These are phyloP conservation scores for Alternaria sp. DNA, from an alignment of 2,329 filamentous ascomycete species.

Conservation along the genomic window DNA sequence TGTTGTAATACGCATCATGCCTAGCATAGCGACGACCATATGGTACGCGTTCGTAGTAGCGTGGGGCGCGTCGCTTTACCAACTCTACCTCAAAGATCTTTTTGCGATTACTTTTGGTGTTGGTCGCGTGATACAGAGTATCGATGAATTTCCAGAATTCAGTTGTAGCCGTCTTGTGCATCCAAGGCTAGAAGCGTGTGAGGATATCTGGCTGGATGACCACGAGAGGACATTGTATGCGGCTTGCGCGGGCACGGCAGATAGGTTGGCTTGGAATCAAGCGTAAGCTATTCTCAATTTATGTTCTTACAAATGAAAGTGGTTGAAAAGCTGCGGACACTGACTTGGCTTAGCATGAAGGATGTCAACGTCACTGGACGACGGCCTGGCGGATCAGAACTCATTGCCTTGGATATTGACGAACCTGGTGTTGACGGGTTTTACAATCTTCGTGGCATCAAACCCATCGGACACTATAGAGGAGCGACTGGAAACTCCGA, in stretches of 20 bases:
- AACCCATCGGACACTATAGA: conserved; percentile 27
- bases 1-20: conserved; percentile 15
- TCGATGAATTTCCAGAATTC: conserved; percentile 41
- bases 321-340: not conserved
- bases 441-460: conserved; percentile 35
- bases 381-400: conserved; percentile 32
- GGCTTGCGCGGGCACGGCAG: conserved; percentile 37
- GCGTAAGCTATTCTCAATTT: conserved; percentile 23
- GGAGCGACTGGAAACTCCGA: conserved; percentile 33
- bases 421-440: conserved; percentile 33
- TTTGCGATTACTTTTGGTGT: conserved; percentile 34
- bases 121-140: conserved; percentile 36
- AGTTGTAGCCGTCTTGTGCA: conserved; percentile 34
- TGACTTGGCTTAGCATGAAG: conserved; percentile 21
- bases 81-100: conserved; percentile 37
- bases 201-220: conserved; percentile 45
- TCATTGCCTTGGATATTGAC: conserved; percentile 43
- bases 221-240: conserved; percentile 38
- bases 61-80: conserved; percentile 38
- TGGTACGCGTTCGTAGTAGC: conserved; percentile 36
- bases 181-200: conserved; percentile 39
- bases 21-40: conserved; percentile 16
- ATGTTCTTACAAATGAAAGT: too few relatives aligned
- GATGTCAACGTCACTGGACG: conserved; percentile 35
- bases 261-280: conserved; percentile 37